Percentiles rank a stretch among this genome's conserved stretches.
Conservation (phyloP, 306 rosid species). For the Quercus gilva region DNA sequence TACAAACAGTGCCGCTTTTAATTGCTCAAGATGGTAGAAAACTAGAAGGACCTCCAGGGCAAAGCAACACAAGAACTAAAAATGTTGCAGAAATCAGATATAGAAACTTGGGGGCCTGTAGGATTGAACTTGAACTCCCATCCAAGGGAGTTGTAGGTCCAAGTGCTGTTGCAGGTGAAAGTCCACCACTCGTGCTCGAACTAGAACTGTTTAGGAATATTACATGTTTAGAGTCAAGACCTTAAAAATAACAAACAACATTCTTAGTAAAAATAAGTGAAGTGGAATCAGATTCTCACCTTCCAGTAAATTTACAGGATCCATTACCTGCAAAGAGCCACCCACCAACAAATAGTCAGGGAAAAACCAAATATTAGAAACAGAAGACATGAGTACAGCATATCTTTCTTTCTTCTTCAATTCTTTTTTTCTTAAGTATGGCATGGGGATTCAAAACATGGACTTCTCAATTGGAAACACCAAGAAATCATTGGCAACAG, state of each 20-base stretch:
- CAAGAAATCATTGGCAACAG: too few relatives aligned
- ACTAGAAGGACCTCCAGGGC: constrained; percentile 24
- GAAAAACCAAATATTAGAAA: not conserved
- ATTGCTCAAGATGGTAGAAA: constrained; percentile 3
- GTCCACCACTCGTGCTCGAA: constrained; percentile 37
- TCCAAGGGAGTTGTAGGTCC: constrained; percentile 47
- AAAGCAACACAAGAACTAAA: constrained; percentile 32
- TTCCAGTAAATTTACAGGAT: constrained; percentile 71
- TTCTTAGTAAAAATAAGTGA: not conserved
- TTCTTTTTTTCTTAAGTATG: too few relatives aligned
- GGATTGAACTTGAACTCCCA: constrained; percentile 41
- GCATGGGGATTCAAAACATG: too few relatives aligned
- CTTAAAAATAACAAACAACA: not conserved
- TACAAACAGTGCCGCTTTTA: not conserved
- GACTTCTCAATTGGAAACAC: too few relatives aligned
- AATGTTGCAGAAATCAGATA: constrained; percentile 32
- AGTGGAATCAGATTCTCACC: constrained; percentile 47
- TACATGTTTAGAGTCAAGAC: constrained; percentile 6
- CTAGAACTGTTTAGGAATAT: constrained; percentile 55
- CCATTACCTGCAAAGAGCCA: constrained; percentile 68
- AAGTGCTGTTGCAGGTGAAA: constrained; percentile 42
- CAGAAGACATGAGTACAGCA: not conserved
- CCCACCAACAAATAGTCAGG: not conserved
- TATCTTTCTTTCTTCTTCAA: too few relatives aligned
- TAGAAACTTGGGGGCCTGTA: constrained; percentile 39